These are phyloP conservation scores for Hypoxylon sp. DNA, from an alignment of 2,329 filamentous ascomycete genomes.

Conservation along the genomic window DNA sequence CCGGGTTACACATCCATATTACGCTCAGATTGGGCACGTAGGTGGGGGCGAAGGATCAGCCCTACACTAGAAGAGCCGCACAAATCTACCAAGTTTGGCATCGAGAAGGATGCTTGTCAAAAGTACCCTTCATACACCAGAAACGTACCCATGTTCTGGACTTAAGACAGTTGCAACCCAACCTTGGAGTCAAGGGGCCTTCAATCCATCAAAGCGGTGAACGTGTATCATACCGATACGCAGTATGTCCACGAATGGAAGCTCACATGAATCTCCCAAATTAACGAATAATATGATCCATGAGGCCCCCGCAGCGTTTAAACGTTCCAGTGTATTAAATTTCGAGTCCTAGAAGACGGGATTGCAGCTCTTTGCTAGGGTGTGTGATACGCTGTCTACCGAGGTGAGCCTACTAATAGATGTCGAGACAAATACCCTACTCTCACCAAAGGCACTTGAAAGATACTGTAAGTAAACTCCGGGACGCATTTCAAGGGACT, in stretches of 20 bases:
- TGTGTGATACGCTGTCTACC: neutral
- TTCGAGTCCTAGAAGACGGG: neutral
- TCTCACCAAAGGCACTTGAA: neutral
- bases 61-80: slow-evolving; percentile 25
- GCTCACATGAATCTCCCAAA: neutral
- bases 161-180: neutral
- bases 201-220: slow-evolving; percentile 33
- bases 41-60: slow-evolving; percentile 1
- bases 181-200: neutral
- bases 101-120: slow-evolving; percentile 3
- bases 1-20: neutral
- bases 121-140: neutral
- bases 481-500: neutral
- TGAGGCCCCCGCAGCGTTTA: neutral
- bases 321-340: neutral
- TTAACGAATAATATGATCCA: neutral
- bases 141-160: slow-evolving; percentile 17
- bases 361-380: neutral
- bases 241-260: neutral
- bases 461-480: neutral
- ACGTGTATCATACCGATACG: neutral
- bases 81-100: neutral
- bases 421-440: neutral
- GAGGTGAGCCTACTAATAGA: neutral
- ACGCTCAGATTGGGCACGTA: neutral